These are phyloP conservation scores for Chlorella sp. DNA, from an alignment of 139 green algal species.

Conservation along the genomic window DNA sequence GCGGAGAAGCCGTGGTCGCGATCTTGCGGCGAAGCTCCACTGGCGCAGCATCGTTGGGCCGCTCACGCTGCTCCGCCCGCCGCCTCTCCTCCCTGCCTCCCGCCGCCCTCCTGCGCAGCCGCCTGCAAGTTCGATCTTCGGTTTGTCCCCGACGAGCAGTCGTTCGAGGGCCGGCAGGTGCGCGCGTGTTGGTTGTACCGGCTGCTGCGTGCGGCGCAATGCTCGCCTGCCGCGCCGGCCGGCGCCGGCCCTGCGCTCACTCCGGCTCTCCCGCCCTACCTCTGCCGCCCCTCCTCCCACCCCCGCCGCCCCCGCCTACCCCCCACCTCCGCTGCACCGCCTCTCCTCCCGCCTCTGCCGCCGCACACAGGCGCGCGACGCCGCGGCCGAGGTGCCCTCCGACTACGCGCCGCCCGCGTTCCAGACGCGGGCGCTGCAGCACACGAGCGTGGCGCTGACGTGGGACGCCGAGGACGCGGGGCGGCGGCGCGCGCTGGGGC, in stretches of 20 bases:
- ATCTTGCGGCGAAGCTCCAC: too few species aligned
- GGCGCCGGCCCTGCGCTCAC: too few species aligned
- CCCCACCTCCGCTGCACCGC: not conserved
- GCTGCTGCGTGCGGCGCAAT: too few species aligned
- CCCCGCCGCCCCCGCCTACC: not conserved
- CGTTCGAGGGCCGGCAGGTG: constrained; percentile 68
- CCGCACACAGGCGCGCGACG: not conserved
- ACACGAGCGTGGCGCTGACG: constrained; percentile 89
- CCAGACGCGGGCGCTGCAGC: constrained; percentile 82
- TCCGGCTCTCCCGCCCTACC: not conserved
- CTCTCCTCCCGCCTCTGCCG: not conserved
- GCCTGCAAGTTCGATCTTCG: constrained; percentile 87
- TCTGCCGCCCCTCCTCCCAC: not conserved
- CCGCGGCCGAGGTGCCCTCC: constrained; percentile 66
- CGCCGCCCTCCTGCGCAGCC: not conserved
- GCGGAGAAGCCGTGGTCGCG: too few species aligned
- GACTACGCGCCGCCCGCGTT: constrained; percentile 82
- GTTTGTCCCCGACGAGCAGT: constrained; percentile 84
- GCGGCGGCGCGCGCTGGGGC: constrained; percentile 55
- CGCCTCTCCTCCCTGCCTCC: not conserved
- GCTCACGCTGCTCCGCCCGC: not conserved
- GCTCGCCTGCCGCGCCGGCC: too few species aligned
- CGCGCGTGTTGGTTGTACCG: too few species aligned
- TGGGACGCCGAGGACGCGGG: constrained; percentile 89
- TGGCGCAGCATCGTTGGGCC: not conserved